Conservation (phyloP, 1,284 basidiomycete species). For the Tetrapyrgos nigripes region DNA sequence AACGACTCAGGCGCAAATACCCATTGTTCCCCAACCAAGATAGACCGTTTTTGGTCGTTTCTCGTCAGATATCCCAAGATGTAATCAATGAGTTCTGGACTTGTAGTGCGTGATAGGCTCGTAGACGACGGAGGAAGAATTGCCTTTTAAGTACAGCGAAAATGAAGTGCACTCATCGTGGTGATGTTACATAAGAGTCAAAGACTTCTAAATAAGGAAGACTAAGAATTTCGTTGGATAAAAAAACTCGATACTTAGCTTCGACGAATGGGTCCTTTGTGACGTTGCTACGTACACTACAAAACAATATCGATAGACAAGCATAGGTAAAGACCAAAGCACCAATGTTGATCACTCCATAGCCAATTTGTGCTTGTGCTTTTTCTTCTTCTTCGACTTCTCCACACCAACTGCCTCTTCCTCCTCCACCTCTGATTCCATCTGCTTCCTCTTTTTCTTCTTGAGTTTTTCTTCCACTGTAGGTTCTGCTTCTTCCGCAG, state of each 20-base stretch:
- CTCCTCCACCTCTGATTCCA: conserved; percentile 22
- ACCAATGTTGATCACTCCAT: neutral
- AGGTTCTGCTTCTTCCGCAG: conserved; percentile 71
- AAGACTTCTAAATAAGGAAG: neutral
- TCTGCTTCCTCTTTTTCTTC: conserved; percentile 61
- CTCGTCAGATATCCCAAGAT: no score
- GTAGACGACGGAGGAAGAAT: no score
- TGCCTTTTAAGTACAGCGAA: no score
- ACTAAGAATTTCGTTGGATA: no score
- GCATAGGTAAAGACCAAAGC: no score
- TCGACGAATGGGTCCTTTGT: no score
- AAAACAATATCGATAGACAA: no score
- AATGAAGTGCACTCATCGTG: neutral
- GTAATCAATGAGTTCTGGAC: no score
- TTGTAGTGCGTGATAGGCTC: no score
- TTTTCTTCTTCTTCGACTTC: conserved; percentile 23
- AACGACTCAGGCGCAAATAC: conserved; percentile 90
- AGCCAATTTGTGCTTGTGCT: conserved; percentile 20
- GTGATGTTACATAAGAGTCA: neutral
- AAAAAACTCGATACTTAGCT: no score
- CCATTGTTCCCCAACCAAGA: conserved; percentile 92
- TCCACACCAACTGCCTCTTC: conserved; percentile 17
- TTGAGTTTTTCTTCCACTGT: conserved; percentile 83
- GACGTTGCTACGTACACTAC: no score
- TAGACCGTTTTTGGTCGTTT: no score